These are phyloP conservation scores for Clonostachys solani DNA, from an alignment of 2,329 filamentous ascomycete genomes.

Conservation along the genomic window DNA sequence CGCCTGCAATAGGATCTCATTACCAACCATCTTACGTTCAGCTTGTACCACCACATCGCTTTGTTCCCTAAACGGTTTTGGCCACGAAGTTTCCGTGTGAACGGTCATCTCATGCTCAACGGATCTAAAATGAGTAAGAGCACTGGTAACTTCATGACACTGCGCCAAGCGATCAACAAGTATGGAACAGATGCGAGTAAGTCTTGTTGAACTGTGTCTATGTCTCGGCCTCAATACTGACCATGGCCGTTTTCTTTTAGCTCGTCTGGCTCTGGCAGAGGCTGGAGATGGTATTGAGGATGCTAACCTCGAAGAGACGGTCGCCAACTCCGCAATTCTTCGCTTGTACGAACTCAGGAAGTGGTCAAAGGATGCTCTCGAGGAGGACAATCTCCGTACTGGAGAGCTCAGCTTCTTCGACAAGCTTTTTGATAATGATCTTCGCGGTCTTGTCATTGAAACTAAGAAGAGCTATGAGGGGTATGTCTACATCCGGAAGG, in stretches of 20 bases:
- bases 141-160: slow-evolving; percentile 94
- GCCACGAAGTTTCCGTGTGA: slow-evolving; percentile 80
- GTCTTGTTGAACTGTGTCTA: neutral
- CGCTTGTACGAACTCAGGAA: slow-evolving; percentile 77
- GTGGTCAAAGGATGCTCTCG: slow-evolving; percentile 84
- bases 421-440: slow-evolving; percentile 86
- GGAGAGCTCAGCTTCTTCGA: slow-evolving; percentile 82
- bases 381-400: slow-evolving; percentile 65
- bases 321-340: slow-evolving; percentile 88
- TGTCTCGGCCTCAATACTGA: neutral
- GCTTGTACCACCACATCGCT: slow-evolving; percentile 88
- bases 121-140: slow-evolving; percentile 99
- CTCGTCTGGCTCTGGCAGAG: slow-evolving; percentile 86
- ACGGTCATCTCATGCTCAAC: slow-evolving; percentile 91
- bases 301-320: slow-evolving; percentile 94
- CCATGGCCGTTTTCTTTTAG: slow-evolving; percentile 16
- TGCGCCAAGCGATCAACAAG: slow-evolving; percentile 81
- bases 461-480: slow-evolving; percentile 73
- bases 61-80: slow-evolving; percentile 86
- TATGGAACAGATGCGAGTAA: slow-evolving; percentile 80
- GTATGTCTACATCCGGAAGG: neutral
- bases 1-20: slow-evolving; percentile 61
- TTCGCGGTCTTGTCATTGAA: slow-evolving; percentile 79
- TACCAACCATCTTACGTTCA: slow-evolving; percentile 92
- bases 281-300: slow-evolving; percentile 92